Conservation (phyloP, 371 early-diverging fungal species). For the Nematocida sp. region DNA sequence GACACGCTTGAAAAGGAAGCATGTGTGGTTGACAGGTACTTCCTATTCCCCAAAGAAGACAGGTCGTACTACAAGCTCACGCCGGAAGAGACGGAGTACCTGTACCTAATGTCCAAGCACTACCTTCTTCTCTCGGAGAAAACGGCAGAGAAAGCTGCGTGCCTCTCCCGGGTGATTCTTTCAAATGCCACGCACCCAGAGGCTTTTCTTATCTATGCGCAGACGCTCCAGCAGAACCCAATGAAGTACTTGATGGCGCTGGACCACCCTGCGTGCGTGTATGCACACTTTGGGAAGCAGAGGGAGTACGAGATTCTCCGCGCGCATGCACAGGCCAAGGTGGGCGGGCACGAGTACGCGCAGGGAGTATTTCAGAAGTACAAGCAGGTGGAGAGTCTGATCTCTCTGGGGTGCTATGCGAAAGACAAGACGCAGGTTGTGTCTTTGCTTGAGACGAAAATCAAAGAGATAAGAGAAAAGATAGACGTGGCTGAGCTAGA, state of each 20-base stretch:
- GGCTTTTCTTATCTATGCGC: slow-evolving; percentile 30
- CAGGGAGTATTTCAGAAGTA: slow-evolving; percentile 21
- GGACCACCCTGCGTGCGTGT: neutral
- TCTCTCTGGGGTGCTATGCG: slow-evolving; percentile 4
- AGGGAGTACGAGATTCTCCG: slow-evolving; percentile 22
- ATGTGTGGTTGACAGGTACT: slow-evolving; percentile 28
- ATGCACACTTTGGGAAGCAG: neutral
- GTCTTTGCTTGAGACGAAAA: slow-evolving; percentile 11
- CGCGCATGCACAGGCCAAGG: neutral
- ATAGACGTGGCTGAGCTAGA: slow-evolving; percentile 3
- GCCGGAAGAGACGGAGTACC: neutral
- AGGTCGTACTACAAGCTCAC: neutral
- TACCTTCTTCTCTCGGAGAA: neutral
- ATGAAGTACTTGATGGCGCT: neutral
- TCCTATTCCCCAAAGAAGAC: slow-evolving; percentile 5
- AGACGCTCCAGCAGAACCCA: neutral
- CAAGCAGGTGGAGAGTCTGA: slow-evolving; percentile 6
- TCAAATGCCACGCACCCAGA: neutral
- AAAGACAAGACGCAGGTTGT: slow-evolving; percentile 7
- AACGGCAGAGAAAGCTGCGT: neutral
- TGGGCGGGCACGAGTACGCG: slow-evolving; percentile 12
- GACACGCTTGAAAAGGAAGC: slow-evolving; percentile 16
- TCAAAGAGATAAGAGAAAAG: slow-evolving; percentile 10
- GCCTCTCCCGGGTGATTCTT: neutral
- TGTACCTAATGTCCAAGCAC: slow-evolving; percentile 13